Percentiles rank a stretch among this genome's conserved stretches.
phyloP scores from a whole-genome alignment of 129 eudicot genomes.

The Lactuca sativa region DNA sequence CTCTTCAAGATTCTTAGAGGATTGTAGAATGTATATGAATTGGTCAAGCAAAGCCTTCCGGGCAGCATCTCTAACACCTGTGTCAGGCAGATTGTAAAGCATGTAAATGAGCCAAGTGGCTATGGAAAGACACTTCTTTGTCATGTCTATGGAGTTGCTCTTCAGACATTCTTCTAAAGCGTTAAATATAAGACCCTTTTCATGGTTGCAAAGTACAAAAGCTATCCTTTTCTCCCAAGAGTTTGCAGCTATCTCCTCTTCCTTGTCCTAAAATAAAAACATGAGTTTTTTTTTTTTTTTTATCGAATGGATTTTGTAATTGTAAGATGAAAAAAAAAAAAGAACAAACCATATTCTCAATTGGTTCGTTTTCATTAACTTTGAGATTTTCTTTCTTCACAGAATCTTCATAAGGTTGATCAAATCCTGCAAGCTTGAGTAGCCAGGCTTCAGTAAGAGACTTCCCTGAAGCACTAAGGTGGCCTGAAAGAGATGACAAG shows the following conservation, averaged over 20 bases:
- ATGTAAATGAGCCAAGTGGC: slow-evolving; percentile 80
- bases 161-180: slow-evolving; percentile 66
- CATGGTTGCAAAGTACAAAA: slow-evolving; percentile 75
- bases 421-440: slow-evolving; percentile 72
- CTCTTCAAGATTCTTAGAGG: slow-evolving; percentile 71
- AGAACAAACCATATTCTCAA: slow-evolving; percentile 43
- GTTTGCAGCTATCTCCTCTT: slow-evolving; percentile 57
- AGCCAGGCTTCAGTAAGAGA: slow-evolving; percentile 67
- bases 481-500: slow-evolving; percentile 66
- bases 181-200: slow-evolving; percentile 59
- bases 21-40: slow-evolving; percentile 58
- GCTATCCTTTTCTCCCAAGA: slow-evolving; percentile 74
- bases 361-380: slow-evolving; percentile 29
- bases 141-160: slow-evolving; percentile 64
- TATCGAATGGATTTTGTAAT: background rate
- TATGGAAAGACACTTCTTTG: slow-evolving; percentile 52
- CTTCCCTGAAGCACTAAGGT: slow-evolving; percentile 46
- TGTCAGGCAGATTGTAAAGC: slow-evolving; percentile 66
- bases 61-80: slow-evolving; percentile 63
- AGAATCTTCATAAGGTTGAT: slow-evolving; percentile 54
- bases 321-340: background rate
- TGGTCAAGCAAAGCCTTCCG: slow-evolving; percentile 65
- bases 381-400: slow-evolving; percentile 42
- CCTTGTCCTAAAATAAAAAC: slow-evolving; percentile 41
- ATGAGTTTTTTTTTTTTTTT: background rate